Conservation (phyloP, 306 rosid species). For the Carpinus fangiana region DNA sequence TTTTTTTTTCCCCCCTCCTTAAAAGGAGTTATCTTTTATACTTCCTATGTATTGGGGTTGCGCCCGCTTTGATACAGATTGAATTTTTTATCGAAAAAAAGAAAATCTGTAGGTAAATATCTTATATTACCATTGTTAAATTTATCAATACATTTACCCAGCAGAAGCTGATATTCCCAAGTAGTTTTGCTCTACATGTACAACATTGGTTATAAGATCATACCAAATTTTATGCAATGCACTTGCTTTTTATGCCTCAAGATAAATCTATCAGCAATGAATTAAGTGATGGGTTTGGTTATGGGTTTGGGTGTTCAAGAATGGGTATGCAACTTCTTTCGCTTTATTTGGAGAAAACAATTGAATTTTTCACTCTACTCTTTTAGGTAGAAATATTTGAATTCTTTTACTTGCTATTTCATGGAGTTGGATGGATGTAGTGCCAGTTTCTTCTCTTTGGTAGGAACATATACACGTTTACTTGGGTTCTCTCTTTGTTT, state of each 20-base stretch:
- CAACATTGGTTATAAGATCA: background rate
- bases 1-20: too few relatives aligned
- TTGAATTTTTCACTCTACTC: too few relatives aligned
- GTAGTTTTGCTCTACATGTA: background rate
- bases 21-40: too few relatives aligned
- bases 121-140: background rate
- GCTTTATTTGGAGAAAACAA: too few relatives aligned
- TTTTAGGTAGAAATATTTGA: too few relatives aligned
- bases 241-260: background rate
- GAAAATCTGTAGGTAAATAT: background rate
- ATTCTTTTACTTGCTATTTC: background rate
- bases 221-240: background rate
- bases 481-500: background rate
- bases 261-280: background rate
- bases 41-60: too few relatives aligned
- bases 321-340: background rate
- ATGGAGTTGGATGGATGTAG: background rate
- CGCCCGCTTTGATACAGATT: too few relatives aligned
- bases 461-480: background rate
- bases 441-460: background rate
- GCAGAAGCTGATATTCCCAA: background rate
- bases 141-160: background rate
- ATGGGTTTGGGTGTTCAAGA: background rate
- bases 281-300: background rate
- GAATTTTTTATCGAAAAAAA: too few relatives aligned